Evolutionary conservation across 2,329 filamentous ascomycete genomes (phyloP).

Genomic region (Aspergillus luchuensis): DNA sequence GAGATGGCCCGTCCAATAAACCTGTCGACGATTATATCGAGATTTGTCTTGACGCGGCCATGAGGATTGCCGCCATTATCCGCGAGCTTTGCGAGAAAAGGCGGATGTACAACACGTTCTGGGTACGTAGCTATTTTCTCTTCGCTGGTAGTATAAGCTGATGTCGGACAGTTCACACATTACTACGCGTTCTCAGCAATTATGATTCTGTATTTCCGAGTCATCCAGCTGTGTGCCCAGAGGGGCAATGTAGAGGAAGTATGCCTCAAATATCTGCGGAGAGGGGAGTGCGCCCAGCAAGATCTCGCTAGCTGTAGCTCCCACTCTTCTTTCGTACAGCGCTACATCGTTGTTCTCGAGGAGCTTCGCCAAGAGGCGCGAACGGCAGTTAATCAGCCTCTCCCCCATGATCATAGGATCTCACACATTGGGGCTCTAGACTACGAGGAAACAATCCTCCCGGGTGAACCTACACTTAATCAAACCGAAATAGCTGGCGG

Average conservation of each 20-base stretch:
- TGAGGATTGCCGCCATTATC: slow-evolving; percentile 43
- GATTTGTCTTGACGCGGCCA: slow-evolving; percentile 45
- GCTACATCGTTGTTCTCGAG: slow-evolving; percentile 49
- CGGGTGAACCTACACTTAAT: not conserved
- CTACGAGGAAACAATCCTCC: not conserved
- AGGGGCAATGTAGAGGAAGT: slow-evolving; percentile 27
- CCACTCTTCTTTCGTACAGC: slow-evolving; percentile 42
- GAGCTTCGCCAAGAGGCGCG: slow-evolving; percentile 35
- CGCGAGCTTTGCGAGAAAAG: slow-evolving; percentile 40
- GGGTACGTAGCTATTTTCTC: slow-evolving; percentile 39
- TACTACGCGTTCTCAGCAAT: slow-evolving; percentile 52
- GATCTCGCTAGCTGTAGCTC: slow-evolving; percentile 44
- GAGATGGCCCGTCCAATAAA: slow-evolving; percentile 20
- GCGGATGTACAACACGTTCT: slow-evolving; percentile 46
- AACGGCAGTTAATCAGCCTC: slow-evolving; percentile 9
- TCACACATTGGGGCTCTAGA: not conserved
- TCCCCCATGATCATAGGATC: not conserved
- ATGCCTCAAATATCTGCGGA: slow-evolving; percentile 31
- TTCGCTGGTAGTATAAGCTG: slow-evolving; percentile 11
- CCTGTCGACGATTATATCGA: slow-evolving; percentile 25
- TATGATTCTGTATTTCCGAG: slow-evolving; percentile 50
- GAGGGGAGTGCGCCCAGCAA: slow-evolving; percentile 44
- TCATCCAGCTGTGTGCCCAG: slow-evolving; percentile 40
- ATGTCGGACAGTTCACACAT: slow-evolving; percentile 28
- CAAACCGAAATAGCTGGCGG: not conserved